Evolutionary conservation across 2,329 filamentous ascomycete genomes (phyloP).

Genomic region (Curvularia verruculosa): DNA sequence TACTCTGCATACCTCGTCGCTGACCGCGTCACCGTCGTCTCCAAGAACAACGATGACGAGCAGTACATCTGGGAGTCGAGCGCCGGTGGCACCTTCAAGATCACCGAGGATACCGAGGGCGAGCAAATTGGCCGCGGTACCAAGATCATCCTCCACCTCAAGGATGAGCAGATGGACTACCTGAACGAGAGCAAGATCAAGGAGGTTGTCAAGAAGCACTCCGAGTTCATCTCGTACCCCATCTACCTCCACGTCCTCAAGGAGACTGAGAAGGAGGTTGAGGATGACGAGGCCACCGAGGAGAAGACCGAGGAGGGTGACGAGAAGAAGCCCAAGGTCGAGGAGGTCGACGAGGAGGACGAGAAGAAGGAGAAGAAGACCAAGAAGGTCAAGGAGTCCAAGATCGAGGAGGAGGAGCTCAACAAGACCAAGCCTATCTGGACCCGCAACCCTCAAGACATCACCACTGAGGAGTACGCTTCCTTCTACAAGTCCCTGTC

Average conservation of each 20-base stretch:
- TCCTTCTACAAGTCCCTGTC: conserved; percentile 99
- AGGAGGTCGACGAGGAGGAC: conserved; percentile 87
- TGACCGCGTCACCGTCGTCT: conserved; percentile 92
- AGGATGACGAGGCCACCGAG: conserved; percentile 81
- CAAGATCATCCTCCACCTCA: conserved; percentile 97
- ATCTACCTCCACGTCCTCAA: conserved; percentile 99
- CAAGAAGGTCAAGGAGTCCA: conserved; percentile 99
- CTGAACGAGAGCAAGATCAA: conserved; percentile 99
- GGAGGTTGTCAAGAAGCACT: conserved; percentile 99
- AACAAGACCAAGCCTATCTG: conserved; percentile 99
- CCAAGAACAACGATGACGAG: conserved; percentile 99
- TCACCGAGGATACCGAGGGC: conserved; percentile 87
- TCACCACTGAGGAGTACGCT: conserved; percentile 94
- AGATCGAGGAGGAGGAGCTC: conserved; percentile 98
- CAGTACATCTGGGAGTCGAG: conserved; percentile 99
- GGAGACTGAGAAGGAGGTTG: conserved; percentile 99
- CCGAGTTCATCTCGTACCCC: conserved; percentile 99
- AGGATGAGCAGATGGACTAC: conserved; percentile 99
- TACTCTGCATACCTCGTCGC: conserved; percentile 99
- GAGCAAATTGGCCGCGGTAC: conserved; percentile 91
- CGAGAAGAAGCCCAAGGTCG: conserved; percentile 94
- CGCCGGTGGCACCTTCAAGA: conserved; percentile 96
- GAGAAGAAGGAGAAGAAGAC: conserved; percentile 94
- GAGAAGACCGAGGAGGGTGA: conserved; percentile 74
- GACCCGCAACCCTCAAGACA: conserved; percentile 97